Base-by-base conservation (phyloP, 1,284 basidiomycete genomes). In the Phlebopus sp. region DNA sequence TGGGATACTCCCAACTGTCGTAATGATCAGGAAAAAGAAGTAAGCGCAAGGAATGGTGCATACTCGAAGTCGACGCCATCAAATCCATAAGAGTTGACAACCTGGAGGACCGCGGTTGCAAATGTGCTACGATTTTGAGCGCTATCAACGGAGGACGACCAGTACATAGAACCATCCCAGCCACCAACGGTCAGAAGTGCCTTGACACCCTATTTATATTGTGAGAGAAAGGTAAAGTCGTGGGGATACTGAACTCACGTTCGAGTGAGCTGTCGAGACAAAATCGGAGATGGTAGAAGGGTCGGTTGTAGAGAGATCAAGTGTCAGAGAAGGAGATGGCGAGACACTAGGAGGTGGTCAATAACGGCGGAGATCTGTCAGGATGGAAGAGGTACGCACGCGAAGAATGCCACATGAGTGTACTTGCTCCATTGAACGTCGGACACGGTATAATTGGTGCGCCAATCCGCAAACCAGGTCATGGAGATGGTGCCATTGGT, bases 41-140 rank as follows among this genome's bases (percentile, higher is more conserved):
- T 13, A 11, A 5, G 31, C 18, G 14, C 14, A 39, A 17, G 44
- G 37, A 38, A 23, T 19, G 43, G 23, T 9, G 71, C 84, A 50
- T 59, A 86, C 84, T 95, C 92, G 55, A 95, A 85, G 64, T 96
- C 92, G 49, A 96, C 76, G 11, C 91, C 92, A 61, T 92, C 84
- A 3, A 96, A 71, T 25, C 78, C 63, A 66, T 91, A 92, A 53
- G 76, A 60, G 25, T 73, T 59, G 34, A 86, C 86, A 30, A 91
- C 69, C 23, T 68, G 63, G 34, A 78, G 69, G 44, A 93, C 75
- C 32, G 87, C 79, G 36, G 76, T 71, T 39, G 84, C 83, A 54
- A 96, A 90, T 0, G 75, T 75, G 14, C 77, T 77, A 32, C 90
- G 78, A 60, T 82, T 84, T 19, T 68, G 54, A 0, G 75, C 59